phyloP scores from a whole-genome alignment of 2,329 filamentous ascomycete genomes.

The Chaetomiaceae sp. region DNA sequence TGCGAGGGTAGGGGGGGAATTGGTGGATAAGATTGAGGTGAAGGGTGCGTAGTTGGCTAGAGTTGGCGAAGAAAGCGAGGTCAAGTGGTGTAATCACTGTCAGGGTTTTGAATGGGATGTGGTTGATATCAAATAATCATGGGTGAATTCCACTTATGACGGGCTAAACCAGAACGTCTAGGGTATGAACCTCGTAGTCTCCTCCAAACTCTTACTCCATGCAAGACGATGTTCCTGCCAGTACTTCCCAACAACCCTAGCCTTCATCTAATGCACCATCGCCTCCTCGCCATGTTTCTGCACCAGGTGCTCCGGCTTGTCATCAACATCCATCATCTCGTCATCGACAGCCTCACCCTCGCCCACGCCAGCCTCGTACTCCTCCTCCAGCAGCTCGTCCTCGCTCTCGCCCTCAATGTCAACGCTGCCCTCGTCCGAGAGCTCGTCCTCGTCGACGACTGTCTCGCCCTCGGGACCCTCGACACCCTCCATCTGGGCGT shows the following conservation, averaged over 20 bases:
- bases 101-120: neutral
- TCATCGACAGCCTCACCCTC: conserved; percentile 23
- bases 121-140: neutral
- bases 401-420: conserved; percentile 39
- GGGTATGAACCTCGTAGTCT: conserved; percentile 22
- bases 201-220: conserved; percentile 10
- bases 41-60: conserved; percentile 22
- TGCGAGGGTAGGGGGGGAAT: conserved; percentile 58
- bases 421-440: conserved; percentile 38
- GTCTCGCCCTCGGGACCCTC: conserved; percentile 31
- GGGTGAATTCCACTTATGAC: neutral
- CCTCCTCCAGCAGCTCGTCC: conserved; percentile 36
- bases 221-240: conserved; percentile 11
- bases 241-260: neutral
- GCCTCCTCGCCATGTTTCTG: conserved; percentile 12
- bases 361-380: conserved; percentile 31
- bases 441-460: conserved; percentile 34
- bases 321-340: conserved; percentile 35
- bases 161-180: conserved; percentile 16
- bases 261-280: conserved; percentile 19
- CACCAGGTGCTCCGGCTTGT: conserved; percentile 27
- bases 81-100: neutral
- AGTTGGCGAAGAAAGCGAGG: neutral
- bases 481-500: conserved; percentile 33
- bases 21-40: conserved; percentile 65